Evolutionary conservation across 1,284 basidiomycete species (phyloP), one percentile per base, ranked within the genome.

Genomic region (Clitocybe nebularis): DNA sequence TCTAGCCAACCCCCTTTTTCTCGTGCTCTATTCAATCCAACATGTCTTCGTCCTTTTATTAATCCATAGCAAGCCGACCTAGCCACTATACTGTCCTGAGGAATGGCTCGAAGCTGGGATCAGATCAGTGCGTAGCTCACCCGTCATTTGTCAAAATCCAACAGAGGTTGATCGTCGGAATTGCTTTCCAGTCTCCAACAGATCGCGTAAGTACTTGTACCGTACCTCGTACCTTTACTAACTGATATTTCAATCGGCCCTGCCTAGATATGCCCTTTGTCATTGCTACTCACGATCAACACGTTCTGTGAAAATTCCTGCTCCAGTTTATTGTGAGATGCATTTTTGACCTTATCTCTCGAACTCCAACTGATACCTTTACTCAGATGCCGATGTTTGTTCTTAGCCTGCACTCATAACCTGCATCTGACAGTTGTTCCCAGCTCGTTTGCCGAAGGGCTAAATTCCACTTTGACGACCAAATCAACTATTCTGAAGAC

Each of bases 261-360:
- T 30, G 9, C 20, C 14, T 19, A 58, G 57, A 3, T 64, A 56
- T 36, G 43, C 57, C 0, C 44, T 65, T 3, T 64, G 63, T 35
- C 64, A 67, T 39, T 55, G 53, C 29, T 67, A 64, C 36, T 51
- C 58, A 14, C 55, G 61, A 14, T 54, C 60, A n/a, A 66, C 64
- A 1, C 56, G 62, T 16, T 57, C 61, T 7, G 63, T 66, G 11
- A 60, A 59, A 11, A 57, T 66, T 30, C 64, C 64, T 2, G 63
- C 65, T 1, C 64, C 64, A 0, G 63, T 67, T 3, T 67, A 66
- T 28, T 67, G 63, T 65, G 39, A 44, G 64, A 57, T 4, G 11
- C 9, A 17, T 14, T 2, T 5, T 21, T 24, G 10, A 35, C 26
- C 33, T 4, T 26, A 10, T 30, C 35, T 19, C 3, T 44, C 6